Percentiles rank a stretch among this genome's conserved stretches.
These are phyloP conservation scores for Paecilomyces sp. DNA, from an alignment of 2,329 filamentous ascomycete genomes.

Conservation along the genomic window DNA sequence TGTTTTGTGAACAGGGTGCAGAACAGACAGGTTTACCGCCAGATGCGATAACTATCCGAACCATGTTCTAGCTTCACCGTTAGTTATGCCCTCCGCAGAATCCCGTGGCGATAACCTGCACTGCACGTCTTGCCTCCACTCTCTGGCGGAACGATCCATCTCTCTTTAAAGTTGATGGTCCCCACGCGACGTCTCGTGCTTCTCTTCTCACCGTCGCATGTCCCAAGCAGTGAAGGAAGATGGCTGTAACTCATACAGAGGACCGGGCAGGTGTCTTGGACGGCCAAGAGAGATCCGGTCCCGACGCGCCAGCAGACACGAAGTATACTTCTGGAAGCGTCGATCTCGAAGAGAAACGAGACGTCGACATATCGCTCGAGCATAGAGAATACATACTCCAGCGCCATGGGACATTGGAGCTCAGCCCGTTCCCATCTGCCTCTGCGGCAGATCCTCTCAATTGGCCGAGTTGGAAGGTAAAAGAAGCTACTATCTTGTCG, in stretches of 20 bases:
- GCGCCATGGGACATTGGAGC: slow-evolving; percentile 48
- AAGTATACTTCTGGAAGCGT: slow-evolving; percentile 2
- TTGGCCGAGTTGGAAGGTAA: slow-evolving; percentile 17
- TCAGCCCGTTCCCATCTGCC: slow-evolving; percentile 47
- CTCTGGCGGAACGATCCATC: background rate
- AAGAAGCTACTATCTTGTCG: background rate
- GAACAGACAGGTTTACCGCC: too few relatives aligned
- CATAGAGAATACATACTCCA: slow-evolving; percentile 44
- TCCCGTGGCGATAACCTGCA: background rate
- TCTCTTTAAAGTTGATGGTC: background rate
- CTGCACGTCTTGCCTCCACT: background rate
- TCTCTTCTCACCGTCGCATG: background rate
- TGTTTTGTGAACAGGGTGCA: too few relatives aligned
- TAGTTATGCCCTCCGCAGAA: background rate
- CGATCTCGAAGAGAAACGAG: background rate
- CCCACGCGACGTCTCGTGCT: background rate
- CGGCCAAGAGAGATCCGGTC: background rate
- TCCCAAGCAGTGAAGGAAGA: background rate
- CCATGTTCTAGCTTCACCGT: too few relatives aligned
- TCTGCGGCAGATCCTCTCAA: slow-evolving; percentile 46
- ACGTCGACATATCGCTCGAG: slow-evolving; percentile 14
- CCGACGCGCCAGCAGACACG: background rate
- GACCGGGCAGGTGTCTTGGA: background rate
- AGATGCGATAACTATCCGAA: too few relatives aligned
- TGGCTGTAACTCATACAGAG: background rate